These are phyloP conservation scores for Lolium multiflorum DNA, from an alignment of 176 grass and related monocot species.

Conservation along the genomic window DNA sequence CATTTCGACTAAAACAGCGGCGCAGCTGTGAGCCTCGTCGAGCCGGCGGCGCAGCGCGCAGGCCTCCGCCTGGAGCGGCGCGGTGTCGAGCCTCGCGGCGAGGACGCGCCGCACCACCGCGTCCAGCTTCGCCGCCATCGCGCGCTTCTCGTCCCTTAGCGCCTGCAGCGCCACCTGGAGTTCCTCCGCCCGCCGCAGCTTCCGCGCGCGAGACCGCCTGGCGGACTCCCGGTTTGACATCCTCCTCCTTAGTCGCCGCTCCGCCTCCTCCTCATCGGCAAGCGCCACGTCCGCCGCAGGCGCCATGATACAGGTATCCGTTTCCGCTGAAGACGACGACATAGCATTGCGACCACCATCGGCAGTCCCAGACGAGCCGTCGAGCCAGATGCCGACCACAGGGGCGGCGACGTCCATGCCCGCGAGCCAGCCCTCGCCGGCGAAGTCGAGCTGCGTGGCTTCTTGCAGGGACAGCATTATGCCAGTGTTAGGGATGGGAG, in stretches of 20 bases:
- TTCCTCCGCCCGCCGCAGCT: conserved; percentile 46
- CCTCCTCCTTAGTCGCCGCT: conserved; percentile 46
- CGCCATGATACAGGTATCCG: neutral
- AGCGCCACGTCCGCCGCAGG: neutral
- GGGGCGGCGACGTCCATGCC: conserved; percentile 27
- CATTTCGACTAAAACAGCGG: conserved; percentile 26
- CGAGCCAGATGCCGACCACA: conserved; percentile 2
- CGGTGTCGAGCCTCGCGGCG: conserved; percentile 36
- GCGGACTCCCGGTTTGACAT: conserved; percentile 78
- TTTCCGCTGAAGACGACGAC: neutral
- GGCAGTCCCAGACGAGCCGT: neutral
- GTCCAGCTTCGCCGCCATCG: conserved; percentile 15
- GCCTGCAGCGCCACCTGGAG: conserved; percentile 13
- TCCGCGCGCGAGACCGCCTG: conserved; percentile 57
- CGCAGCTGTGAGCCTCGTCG: conserved; percentile 8
- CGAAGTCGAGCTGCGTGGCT: conserved; percentile 33
- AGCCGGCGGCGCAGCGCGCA: conserved; percentile 42
- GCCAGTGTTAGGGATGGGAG: neutral
- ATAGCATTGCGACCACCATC: too few relatives aligned
- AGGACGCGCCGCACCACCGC: neutral
- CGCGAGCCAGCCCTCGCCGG: neutral
- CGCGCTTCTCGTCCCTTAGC: conserved; percentile 28
- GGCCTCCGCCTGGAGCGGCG: conserved; percentile 38
- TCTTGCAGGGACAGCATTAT: conserved; percentile 28
- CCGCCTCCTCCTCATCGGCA: neutral